A percentile compares a stretch with the other conserved stretches of the same genome.
Evolutionary conservation across 208 protist genomes (phyloP).

Genomic region (Trypanosomatidae sp.): DNA sequence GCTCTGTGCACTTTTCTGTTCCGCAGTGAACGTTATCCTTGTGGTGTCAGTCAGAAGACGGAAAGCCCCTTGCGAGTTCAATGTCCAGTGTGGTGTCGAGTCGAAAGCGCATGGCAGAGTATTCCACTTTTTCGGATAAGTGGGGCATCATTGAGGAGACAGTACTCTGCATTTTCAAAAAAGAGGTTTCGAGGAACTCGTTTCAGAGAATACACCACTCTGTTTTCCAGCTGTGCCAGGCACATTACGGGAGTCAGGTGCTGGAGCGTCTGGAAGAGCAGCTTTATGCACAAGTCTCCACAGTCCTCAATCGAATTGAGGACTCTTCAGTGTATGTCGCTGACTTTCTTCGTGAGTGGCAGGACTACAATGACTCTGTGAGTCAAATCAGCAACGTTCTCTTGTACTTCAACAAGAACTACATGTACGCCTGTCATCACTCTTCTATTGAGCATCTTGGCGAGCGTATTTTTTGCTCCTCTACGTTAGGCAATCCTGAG

Average conservation of each 20-base stretch:
- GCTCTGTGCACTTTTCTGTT: background rate
- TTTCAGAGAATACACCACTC: constrained; percentile 81
- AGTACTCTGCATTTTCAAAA: constrained; percentile 50
- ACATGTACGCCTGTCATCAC: constrained; percentile 33
- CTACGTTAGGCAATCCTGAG: constrained; percentile 25
- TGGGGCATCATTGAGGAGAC: constrained; percentile 65
- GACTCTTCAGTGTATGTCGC: constrained; percentile 33
- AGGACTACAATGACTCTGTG: constrained; percentile 49
- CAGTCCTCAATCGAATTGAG: constrained; percentile 30
- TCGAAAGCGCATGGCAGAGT: constrained; percentile 32
- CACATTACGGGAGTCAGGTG: constrained; percentile 37
- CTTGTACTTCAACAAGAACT: constrained; percentile 69
- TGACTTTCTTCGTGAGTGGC: constrained; percentile 44
- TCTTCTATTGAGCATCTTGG: constrained; percentile 48
- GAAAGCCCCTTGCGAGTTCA: constrained; percentile 9
- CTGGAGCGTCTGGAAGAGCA: constrained; percentile 43
- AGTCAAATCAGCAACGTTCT: constrained; percentile 50
- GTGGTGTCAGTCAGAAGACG: background rate
- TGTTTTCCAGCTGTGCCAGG: constrained; percentile 71
- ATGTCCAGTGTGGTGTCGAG: constrained; percentile 14
- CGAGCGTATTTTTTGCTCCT: constrained; percentile 49
- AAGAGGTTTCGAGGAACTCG: constrained; percentile 48
- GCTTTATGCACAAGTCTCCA: constrained; percentile 35
- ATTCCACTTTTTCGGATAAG: constrained; percentile 39
- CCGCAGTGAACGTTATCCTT: background rate